Evolutionary conservation across 805 yeast genomes (phyloP).

Genomic region (Candida incommunis): DNA sequence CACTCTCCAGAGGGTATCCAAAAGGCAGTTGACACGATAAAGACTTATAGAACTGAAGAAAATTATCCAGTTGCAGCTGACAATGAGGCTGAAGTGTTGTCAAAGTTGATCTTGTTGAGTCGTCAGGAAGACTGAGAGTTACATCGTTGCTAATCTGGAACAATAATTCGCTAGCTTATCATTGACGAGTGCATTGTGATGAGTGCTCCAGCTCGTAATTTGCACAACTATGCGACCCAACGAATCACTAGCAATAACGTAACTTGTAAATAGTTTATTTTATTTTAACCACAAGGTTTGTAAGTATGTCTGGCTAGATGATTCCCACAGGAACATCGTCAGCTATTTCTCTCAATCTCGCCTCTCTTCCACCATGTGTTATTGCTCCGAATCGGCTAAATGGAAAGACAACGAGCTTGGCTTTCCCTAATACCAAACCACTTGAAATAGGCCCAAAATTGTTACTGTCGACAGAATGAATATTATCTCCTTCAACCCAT

Average conservation of each 20-base stretch:
- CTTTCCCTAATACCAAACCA: conserved; percentile 71
- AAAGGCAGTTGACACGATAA: conserved; percentile 28
- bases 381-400: conserved; percentile 36
- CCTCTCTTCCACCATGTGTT: conserved; percentile 31
- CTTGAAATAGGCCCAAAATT: conserved; percentile 78
- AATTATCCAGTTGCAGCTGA: conserved; percentile 16
- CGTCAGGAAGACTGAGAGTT: too few relatives aligned
- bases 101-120: conserved; percentile 13
- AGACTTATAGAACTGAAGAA: conserved; percentile 9
- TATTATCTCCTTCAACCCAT: conserved; percentile 93
- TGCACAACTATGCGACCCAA: too few relatives aligned
- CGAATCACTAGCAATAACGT: too few relatives aligned
- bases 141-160: too few relatives aligned
- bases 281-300: too few relatives aligned
- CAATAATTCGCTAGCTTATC: too few relatives aligned
- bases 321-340: not conserved
- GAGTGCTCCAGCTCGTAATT: too few relatives aligned
- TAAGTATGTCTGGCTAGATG: too few relatives aligned
- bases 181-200: too few relatives aligned
- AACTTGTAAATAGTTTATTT: too few relatives aligned
- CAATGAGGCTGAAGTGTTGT: conserved; percentile 15
- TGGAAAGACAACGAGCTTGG: conserved; percentile 59
- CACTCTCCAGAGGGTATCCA: conserved; percentile 26
- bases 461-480: conserved; percentile 67
- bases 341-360: not conserved